Evolutionary conservation across 768 basidiomycete genomes (phyloP).

Genomic region (Podaxis rugospora): DNA sequence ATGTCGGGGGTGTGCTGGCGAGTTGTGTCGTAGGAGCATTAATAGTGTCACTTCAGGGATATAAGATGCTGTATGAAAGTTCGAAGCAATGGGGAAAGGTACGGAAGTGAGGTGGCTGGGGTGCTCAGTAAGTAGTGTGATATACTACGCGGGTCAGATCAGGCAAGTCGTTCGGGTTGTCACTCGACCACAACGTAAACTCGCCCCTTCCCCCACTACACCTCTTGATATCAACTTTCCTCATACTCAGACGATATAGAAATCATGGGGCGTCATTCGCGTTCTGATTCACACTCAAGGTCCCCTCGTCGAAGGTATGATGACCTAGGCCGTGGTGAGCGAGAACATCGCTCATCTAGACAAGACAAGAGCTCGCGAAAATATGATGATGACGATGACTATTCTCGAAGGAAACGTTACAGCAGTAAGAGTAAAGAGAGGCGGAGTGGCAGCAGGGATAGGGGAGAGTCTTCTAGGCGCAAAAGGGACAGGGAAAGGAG

Average conservation of each 20-base stretch:
- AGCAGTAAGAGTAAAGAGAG: conserved; percentile 26
- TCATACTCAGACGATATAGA: conserved; percentile 2
- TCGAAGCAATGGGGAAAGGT: background rate
- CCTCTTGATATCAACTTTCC: background rate
- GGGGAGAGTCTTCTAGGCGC: conserved; percentile 18
- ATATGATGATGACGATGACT: conserved; percentile 26
- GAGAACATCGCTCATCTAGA: conserved; percentile 29
- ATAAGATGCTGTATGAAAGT: background rate
- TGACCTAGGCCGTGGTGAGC: conserved; percentile 30
- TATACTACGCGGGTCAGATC: background rate
- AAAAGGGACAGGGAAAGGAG: conserved; percentile 31
- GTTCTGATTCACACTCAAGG: conserved; percentile 30
- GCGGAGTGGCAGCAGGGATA: conserved; percentile 28
- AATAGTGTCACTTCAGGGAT: background rate
- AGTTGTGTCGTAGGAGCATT: conserved; percentile 10
- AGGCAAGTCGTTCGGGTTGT: background rate
- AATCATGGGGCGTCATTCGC: conserved; percentile 46
- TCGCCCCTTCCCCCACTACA: background rate
- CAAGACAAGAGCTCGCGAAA: conserved; percentile 22
- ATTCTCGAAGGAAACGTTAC: conserved; percentile 23
- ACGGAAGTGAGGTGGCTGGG: background rate
- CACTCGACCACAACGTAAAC: background rate
- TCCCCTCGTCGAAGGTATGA: conserved; percentile 40
- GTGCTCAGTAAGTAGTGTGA: background rate
- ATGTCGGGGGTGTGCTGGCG: background rate